Percentiles rank a stretch among this genome's conserved stretches.
Evolutionary conservation across 108 stramenopile species (phyloP).

Genomic region (Pseudonitzschia multistriata): DNA sequence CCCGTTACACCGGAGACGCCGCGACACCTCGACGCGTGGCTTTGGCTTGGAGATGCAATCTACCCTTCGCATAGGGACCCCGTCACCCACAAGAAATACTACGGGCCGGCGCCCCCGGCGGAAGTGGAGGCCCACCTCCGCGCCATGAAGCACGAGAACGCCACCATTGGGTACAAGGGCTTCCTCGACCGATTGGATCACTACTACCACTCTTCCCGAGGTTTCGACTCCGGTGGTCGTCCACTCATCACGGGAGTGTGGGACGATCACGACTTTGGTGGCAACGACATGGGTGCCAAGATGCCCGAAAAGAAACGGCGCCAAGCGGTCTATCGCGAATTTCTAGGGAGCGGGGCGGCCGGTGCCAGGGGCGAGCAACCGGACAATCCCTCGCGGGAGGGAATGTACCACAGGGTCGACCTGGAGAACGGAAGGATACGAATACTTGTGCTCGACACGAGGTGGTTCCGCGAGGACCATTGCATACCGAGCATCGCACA

Average conservation of each 20-base stretch:
- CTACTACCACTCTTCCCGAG: not conserved
- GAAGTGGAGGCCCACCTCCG: slow-evolving; percentile 54
- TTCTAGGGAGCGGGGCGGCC: slow-evolving; percentile 45
- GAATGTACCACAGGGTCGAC: slow-evolving; percentile 65
- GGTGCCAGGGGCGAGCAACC: not conserved
- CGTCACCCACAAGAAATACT: slow-evolving; percentile 23
- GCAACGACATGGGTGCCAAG: slow-evolving; percentile 77
- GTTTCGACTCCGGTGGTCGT: not conserved
- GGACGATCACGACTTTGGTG: slow-evolving; percentile 95
- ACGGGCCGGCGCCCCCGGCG: slow-evolving; percentile 45
- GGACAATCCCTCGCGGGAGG: slow-evolving; percentile 19
- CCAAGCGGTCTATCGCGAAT: slow-evolving; percentile 63
- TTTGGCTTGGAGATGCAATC: slow-evolving; percentile 85
- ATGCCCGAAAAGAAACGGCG: slow-evolving; percentile 52
- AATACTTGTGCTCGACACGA: slow-evolving; percentile 80
- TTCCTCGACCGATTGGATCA: slow-evolving; percentile 18
- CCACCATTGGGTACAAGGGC: slow-evolving; percentile 61
- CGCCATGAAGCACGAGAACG: slow-evolving; percentile 52
- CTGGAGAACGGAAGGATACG: slow-evolving; percentile 45
- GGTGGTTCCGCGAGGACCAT: slow-evolving; percentile 73
- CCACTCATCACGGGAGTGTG: slow-evolving; percentile 49
- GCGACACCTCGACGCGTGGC: slow-evolving; percentile 52
- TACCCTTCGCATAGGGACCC: slow-evolving; percentile 59
- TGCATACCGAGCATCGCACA: slow-evolving; percentile 67
- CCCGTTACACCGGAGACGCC: not conserved